Percentiles rank a stretch among this genome's conserved stretches.
These are phyloP conservation scores for Actinomucor elegans DNA, from an alignment of 371 early-diverging fungal genomes.

Conservation along the genomic window DNA sequence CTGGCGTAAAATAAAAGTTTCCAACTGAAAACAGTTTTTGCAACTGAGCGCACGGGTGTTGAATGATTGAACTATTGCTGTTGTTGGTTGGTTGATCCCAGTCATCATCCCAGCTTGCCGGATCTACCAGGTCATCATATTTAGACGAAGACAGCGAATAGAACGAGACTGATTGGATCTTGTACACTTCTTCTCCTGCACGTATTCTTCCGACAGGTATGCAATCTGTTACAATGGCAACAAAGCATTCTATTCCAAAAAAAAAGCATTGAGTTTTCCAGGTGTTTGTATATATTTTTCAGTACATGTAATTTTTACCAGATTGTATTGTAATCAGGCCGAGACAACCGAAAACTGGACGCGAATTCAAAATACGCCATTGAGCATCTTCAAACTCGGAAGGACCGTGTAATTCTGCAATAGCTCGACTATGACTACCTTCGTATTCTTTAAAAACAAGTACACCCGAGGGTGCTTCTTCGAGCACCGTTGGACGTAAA, in stretches of 20 bases:
- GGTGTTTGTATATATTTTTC: background rate
- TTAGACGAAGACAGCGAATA: constrained; percentile 59
- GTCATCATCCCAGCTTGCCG: constrained; percentile 28
- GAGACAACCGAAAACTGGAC: constrained; percentile 72
- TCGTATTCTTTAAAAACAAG: constrained; percentile 43
- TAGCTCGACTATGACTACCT: constrained; percentile 30
- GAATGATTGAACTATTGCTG: constrained; percentile 22
- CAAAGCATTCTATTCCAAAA: constrained; percentile 62
- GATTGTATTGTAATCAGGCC: constrained; percentile 65
- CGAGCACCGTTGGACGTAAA: constrained; percentile 47
- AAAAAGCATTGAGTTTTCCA: background rate
- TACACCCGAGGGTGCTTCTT: constrained; percentile 47
- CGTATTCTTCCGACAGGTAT: constrained; percentile 59
- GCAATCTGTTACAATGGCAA: constrained; percentile 73
- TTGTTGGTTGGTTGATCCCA: constrained; percentile 29
- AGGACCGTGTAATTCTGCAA: constrained; percentile 46
- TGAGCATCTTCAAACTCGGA: constrained; percentile 48
- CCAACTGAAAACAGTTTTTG: constrained; percentile 70
- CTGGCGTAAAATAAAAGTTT: constrained; percentile 76
- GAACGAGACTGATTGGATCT: constrained; percentile 61
- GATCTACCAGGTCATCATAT: constrained; percentile 55
- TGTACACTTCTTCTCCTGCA: constrained; percentile 60
- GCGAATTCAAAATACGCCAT: constrained; percentile 50
- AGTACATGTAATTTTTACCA: constrained; percentile 37
- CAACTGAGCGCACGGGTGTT: constrained; percentile 64